Evolutionary conservation across 73 alveolate species (phyloP), one percentile per base, ranked within the genome.

Genomic region (Paramecium caudatum): DNA sequence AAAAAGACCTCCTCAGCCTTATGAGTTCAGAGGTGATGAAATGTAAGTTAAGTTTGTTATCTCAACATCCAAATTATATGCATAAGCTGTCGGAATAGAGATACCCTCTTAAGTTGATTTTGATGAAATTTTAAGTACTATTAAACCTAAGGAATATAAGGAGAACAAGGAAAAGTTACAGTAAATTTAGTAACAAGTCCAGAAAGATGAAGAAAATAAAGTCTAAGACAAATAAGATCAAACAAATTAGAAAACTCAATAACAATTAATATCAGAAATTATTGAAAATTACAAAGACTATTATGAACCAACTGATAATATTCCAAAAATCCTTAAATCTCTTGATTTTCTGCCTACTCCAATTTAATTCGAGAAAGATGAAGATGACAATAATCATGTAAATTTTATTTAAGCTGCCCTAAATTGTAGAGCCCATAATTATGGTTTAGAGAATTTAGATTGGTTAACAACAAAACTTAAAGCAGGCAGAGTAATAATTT

Each of bases 401-500:
- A 99, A 97, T 88, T 96, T 94, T 86, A 94, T 97, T 23, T 91
- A 95, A 65, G 93, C 99, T 25, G 95, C 96, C 94, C 93, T 98
- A 48, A 97, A 96, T 32, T 86, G 96, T 78, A 90, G 99, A 90
- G 91, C 98, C 27, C 37, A 78, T 32, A 97, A 97, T 93, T 97
- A 97, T 92, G 83, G 92, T 10, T 82, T 97, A 61, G 96, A 92
- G 30, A 94, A 95, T 7, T 93, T 94, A 92, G 98, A 96, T 82
- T 97, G 99, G 99, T 82, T 97, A 21, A 92, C 96, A 27, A 97
- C 96, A 16, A 97, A 97, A 86, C 63, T 97, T 55, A 97, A 95
- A 82, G 99, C 99, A n/a, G 99, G 99, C 39, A 92, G 97, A 93
- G 88, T 74, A 74, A 16, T 19, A 3, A 41, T 15, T 41, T 41